These are phyloP conservation scores for Rhypophila decipiens DNA, from an alignment of 495 filamentous ascomycete species.

Conservation along the genomic window DNA sequence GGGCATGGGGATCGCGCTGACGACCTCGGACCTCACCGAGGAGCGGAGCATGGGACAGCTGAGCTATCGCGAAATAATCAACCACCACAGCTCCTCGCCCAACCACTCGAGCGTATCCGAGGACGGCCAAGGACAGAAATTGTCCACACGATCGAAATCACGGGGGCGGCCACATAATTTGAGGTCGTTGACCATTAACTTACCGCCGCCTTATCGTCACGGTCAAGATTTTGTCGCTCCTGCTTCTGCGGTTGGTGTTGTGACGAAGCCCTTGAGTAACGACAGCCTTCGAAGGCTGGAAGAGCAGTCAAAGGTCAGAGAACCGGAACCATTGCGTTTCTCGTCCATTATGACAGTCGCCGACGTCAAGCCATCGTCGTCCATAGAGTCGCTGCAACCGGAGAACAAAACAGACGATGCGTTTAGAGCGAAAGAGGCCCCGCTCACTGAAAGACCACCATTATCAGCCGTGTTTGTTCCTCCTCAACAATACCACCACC, in stretches of 20 bases:
- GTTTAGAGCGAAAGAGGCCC: neutral
- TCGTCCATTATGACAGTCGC: slow-evolving; percentile 17
- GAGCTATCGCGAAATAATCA: neutral
- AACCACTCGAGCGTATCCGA: no score
- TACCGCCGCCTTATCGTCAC: neutral
- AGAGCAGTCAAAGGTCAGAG: no score
- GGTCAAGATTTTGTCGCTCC: no score
- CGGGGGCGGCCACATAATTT: no score
- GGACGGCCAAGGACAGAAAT: no score
- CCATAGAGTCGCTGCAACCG: neutral
- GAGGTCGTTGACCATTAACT: neutral
- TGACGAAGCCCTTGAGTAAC: no score
- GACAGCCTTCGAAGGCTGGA: no score
- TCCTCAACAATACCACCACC: no score
- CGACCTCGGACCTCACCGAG: neutral
- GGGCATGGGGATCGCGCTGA: no score
- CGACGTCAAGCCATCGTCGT: slow-evolving; percentile 15
- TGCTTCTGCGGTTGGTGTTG: neutral
- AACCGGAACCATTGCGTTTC: neutral
- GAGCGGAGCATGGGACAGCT: neutral
- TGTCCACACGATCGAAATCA: no score
- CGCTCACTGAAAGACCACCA: neutral
- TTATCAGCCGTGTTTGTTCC: no score
- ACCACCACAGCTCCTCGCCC: neutral
- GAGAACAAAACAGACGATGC: neutral